These are phyloP conservation scores for Pichia sp. DNA, from an alignment of 1,139 yeast genomes.

Conservation along the genomic window DNA sequence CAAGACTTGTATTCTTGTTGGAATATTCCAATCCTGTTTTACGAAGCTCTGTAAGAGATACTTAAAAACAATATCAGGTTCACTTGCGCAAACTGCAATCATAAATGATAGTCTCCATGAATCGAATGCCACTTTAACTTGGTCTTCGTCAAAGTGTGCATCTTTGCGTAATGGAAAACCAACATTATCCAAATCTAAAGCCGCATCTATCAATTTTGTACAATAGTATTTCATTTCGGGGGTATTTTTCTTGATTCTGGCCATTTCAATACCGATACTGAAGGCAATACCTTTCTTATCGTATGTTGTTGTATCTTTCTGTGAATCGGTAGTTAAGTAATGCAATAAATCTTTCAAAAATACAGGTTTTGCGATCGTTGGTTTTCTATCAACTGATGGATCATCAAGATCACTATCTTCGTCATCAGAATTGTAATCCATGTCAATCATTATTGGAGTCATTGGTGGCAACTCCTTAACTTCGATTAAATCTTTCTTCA, in stretches of 20 bases:
- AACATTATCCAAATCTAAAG: constrained; percentile 51
- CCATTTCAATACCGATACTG: constrained; percentile 50
- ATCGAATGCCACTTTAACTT: constrained; percentile 41
- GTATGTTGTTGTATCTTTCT: constrained; percentile 43
- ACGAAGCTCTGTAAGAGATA: constrained; percentile 44
- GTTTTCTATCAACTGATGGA: constrained; percentile 33
- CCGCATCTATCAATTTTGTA: constrained; percentile 42
- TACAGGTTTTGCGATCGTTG: constrained; percentile 49
- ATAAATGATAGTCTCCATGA: constrained; percentile 47
- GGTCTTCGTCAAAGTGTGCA: constrained; percentile 9
- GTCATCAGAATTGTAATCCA: constrained; percentile 32
- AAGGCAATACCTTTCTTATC: constrained; percentile 54
- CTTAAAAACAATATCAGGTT: constrained; percentile 39
- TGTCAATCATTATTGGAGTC: constrained; percentile 13
- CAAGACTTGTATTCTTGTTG: constrained; percentile 55
- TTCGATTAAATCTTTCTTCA: neutral
- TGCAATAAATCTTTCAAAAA: constrained; percentile 62
- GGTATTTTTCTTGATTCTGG: constrained; percentile 55
- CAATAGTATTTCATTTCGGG: constrained; percentile 54
- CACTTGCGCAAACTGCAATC: constrained; percentile 51
- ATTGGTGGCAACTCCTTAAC: neutral
- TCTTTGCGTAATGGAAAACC: constrained; percentile 34
- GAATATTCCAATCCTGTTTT: constrained; percentile 65
- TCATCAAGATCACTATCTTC: constrained; percentile 58
- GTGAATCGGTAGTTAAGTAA: constrained; percentile 46